A percentile compares a stretch with the other conserved stretches of the same genome.
phyloP scores from a whole-genome alignment of 2,329 filamentous ascomycete genomes.

The Paraphaeosphaeria sporulosa region DNA sequence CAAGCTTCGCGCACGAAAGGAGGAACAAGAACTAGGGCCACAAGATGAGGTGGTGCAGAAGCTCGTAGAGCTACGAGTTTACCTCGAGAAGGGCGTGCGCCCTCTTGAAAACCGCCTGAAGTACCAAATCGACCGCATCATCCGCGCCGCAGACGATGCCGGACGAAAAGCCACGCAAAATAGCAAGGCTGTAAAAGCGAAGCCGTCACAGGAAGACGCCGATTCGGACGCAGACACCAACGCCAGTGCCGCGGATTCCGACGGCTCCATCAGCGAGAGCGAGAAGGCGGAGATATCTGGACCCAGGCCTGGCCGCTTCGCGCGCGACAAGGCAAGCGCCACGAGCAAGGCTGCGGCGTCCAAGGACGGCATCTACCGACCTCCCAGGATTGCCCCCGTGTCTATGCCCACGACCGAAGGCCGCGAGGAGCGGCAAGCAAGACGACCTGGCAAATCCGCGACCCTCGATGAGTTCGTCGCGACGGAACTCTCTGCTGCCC shows the following conservation, averaged over 20 bases:
- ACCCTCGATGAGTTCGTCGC: slow-evolving; percentile 92
- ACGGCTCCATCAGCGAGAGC: slow-evolving; percentile 34
- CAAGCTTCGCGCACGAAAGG: slow-evolving; percentile 65
- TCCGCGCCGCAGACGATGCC: slow-evolving; percentile 83
- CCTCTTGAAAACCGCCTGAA: slow-evolving; percentile 89
- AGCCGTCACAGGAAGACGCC: slow-evolving; percentile 40
- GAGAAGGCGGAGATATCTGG: slow-evolving; percentile 66
- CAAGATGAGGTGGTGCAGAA: slow-evolving; percentile 79
- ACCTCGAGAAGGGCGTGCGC: slow-evolving; percentile 89
- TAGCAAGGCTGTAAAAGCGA: slow-evolving; percentile 23
- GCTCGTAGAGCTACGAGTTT: slow-evolving; percentile 88
- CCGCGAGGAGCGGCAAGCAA: slow-evolving; percentile 67
- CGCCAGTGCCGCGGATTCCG: slow-evolving; percentile 47
- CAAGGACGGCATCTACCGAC: slow-evolving; percentile 79
- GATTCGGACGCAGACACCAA: slow-evolving; percentile 53
- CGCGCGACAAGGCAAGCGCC: slow-evolving; percentile 33
- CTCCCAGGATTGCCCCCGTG: slow-evolving; percentile 86
- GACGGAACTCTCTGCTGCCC: slow-evolving; percentile 82
- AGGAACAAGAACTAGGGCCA: slow-evolving; percentile 53
- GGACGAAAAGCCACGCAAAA: slow-evolving; percentile 39
- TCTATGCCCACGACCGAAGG: slow-evolving; percentile 75
- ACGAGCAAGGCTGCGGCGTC: slow-evolving; percentile 39
- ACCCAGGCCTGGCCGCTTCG: slow-evolving; percentile 63
- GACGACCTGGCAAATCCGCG: slow-evolving; percentile 74
- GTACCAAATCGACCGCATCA: slow-evolving; percentile 94